A percentile compares a stretch with the other conserved stretches of the same genome.
Evolutionary conservation across 768 basidiomycete genomes (phyloP).

Genomic region (Tulasnella sp.): DNA sequence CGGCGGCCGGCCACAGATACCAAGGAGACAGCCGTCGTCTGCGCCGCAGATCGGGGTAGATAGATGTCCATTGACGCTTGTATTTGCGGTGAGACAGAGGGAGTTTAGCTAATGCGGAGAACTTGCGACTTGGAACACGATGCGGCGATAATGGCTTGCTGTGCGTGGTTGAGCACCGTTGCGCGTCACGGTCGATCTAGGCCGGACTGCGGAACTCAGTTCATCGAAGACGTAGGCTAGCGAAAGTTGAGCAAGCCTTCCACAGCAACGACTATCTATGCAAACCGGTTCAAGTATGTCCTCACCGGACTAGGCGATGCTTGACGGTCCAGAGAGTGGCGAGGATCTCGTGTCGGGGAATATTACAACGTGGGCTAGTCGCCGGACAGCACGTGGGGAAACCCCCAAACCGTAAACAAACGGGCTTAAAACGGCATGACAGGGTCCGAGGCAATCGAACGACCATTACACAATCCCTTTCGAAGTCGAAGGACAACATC

Average conservation of each 20-base stretch:
- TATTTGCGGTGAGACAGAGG: background rate
- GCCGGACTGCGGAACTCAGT: background rate
- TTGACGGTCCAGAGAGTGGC: background rate
- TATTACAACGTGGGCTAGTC: background rate
- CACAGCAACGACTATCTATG: background rate
- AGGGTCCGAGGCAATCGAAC: background rate
- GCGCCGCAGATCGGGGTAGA: background rate
- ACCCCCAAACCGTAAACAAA: background rate
- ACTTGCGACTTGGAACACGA: background rate
- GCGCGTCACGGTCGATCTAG: background rate
- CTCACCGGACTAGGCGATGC: background rate
- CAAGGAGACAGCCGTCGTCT: background rate
- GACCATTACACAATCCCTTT: too few relatives aligned
- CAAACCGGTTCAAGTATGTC: background rate
- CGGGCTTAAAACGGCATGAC: background rate
- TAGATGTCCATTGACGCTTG: background rate
- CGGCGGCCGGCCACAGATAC: background rate
- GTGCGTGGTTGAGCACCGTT: background rate
- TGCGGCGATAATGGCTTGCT: background rate
- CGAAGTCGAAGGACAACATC: too few relatives aligned
- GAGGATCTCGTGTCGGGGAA: background rate
- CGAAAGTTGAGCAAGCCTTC: background rate
- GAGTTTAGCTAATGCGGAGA: background rate
- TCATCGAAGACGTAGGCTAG: background rate
- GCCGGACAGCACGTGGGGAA: too few relatives aligned